Evolutionary conservation across 352 stramenopile genomes (phyloP), one percentile per base, ranked within the genome.

Genomic region (Globisporangium paroecandrum): DNA sequence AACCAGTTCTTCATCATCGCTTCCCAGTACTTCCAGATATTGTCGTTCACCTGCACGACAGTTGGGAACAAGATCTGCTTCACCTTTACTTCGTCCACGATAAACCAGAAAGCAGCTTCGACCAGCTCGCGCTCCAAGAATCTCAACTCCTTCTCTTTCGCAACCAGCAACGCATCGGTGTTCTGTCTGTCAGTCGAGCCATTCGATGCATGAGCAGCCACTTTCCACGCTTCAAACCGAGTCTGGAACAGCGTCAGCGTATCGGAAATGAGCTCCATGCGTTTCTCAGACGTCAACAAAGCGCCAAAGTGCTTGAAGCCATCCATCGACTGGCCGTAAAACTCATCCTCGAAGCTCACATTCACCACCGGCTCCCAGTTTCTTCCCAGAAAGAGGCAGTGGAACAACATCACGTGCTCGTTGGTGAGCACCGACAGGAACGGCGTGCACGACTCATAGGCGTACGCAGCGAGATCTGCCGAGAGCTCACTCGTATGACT

Each of bases 321-420:
- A 36, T 10, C 60, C 29, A 90, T 18, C 18, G 41, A 18, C 43
- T 89, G 81, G 3, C 77, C 79, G 38, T 93, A 93, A 47, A 90
- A 88, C 51, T 88, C 77, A 1, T 81, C 70, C 4, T 57, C 66
- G 25, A 77, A 4, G 8, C 29, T 61, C 24, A 58, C 27, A 3
- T 20, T 41, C 61, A 51, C 43, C 43, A 51, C 43, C 43, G 24
- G 32, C 13, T 38, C 18, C 36, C n/a, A 76, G 47, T n/a, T 65
- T 41, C 43, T 69, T 58, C 77, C 62, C 32, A 93, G 66, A 55
- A 91, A 82, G 29, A 83, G 69, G 6, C 53, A 57, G 53, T 84
- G 68, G 51, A 94, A 90, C 13, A 91, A 36, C 69, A 80, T 57
- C n/a, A 91, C 67, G 49, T 94, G 84, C n/a, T 90, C 81, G 22